Percentiles rank a stretch among this genome's conserved stretches.
Evolutionary conservation across 768 basidiomycete species (phyloP).

Genomic region (Fomitopsis pulvina): DNA sequence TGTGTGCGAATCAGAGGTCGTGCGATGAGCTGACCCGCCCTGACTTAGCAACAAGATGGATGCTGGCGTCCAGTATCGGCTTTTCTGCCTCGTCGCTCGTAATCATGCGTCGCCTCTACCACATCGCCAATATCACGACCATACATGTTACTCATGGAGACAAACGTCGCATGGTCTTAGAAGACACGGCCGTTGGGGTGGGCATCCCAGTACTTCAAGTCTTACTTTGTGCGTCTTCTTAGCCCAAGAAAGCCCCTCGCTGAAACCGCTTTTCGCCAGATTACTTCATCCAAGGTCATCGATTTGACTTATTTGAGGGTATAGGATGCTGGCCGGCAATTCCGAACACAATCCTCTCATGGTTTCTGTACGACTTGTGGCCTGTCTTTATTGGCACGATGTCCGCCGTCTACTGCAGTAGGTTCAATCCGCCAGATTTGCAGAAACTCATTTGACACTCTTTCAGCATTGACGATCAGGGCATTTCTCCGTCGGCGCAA

Average conservation of each 20-base stretch:
- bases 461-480: conserved; percentile 20
- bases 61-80: conserved; percentile 27
- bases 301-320: conserved; percentile 55
- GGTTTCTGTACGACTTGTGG: conserved; percentile 25
- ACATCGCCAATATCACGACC: conserved; percentile 29
- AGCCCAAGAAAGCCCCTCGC: not conserved
- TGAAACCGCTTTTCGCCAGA: conserved; percentile 29
- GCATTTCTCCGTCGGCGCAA: conserved; percentile 20
- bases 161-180: conserved; percentile 24
- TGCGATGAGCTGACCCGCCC: not conserved
- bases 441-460: not conserved
- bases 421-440: not conserved
- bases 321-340: conserved; percentile 44
- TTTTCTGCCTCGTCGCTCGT: conserved; percentile 35
- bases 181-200: conserved; percentile 26
- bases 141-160: conserved; percentile 25
- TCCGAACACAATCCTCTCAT: conserved; percentile 32
- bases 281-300: conserved; percentile 49
- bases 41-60: conserved; percentile 32
- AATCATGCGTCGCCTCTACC: conserved; percentile 44
- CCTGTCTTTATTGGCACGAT: conserved; percentile 20
- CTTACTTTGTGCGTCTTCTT: conserved; percentile 24
- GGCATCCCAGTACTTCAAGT: conserved; percentile 27
- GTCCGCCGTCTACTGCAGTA: conserved; percentile 27
- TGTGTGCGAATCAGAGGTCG: not conserved